Evolutionary conservation across 441 rosid species (phyloP), one percentile per base, ranked within the genome.

Genomic region (Iberis amara): DNA sequence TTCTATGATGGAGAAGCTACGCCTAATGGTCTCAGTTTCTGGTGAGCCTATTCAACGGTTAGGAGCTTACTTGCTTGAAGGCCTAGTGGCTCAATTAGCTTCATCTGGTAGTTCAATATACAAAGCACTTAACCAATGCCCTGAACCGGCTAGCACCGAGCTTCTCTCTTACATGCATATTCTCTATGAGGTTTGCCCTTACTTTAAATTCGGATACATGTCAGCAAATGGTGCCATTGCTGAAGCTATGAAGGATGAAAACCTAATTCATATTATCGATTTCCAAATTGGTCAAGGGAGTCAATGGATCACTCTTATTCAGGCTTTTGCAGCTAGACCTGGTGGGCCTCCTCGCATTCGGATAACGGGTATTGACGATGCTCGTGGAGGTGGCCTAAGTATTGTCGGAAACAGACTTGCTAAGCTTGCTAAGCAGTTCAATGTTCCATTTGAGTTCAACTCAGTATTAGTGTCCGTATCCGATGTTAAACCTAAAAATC

Each of bases 171-270:
- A 82, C 61, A 84, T 84, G 90, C 79, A 84, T 78, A 76, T 86
- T 57, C 83, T 86, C 32, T 81, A 86, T 12, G 95, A 86, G 73
- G 95, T 81, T 27, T 86, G 94, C 41, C 94, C 96, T 26, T 84
- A 87, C 64, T 76, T 87, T 71, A 87, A 84, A 62, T 87, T 87
- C 6, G 94, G 96, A 0, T 87, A 84, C 78, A 80, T 87, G 88
- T 82, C 96, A 15, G 94, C 96, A 13, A 87, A 84, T 62, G 96
- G 96, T 40, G 94, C 94, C 36, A 84, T 87, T 61, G 96, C 96
- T 13, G 96, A 87, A 59, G 96, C 94, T 55, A 80, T 84, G 90
- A 87, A 84, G 66, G 86, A 80, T 46, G 96, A 84, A 62, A 74
- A 74, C 56, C 56, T 78, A 67, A 86, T 87, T 57, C 96, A 87